phyloP scores from a whole-genome alignment of 1,139 yeast genomes.

The Eremothecium cymbalariae region DNA sequence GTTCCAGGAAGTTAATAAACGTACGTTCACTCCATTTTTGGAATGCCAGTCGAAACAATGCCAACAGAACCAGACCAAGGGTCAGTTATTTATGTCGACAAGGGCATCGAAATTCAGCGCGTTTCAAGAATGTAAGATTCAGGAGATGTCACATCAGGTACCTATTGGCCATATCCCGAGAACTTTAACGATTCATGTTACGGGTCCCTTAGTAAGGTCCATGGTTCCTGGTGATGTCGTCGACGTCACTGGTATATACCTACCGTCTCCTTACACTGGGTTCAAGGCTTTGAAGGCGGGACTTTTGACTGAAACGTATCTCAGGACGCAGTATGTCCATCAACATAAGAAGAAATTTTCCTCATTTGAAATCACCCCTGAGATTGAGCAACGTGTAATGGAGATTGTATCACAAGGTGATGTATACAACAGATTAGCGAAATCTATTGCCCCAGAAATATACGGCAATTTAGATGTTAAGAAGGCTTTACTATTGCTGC shows the following conservation, averaged over 20 bases:
- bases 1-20: slow-evolving; percentile 86
- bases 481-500: slow-evolving; percentile 71
- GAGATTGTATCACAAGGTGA: slow-evolving; percentile 52
- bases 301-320: slow-evolving; percentile 82
- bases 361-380: slow-evolving; percentile 49
- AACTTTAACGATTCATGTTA: slow-evolving; percentile 70
- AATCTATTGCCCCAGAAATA: slow-evolving; percentile 95
- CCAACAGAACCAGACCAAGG: slow-evolving; percentile 68
- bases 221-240: slow-evolving; percentile 93
- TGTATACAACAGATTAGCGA: slow-evolving; percentile 71
- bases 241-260: slow-evolving; percentile 82
- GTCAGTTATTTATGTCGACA: slow-evolving; percentile 86
- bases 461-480: slow-evolving; percentile 91
- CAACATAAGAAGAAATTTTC: slow-evolving; percentile 91
- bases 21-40: slow-evolving; percentile 72
- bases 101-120: slow-evolving; percentile 93
- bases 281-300: slow-evolving; percentile 90
- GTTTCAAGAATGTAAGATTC: slow-evolving; percentile 91
- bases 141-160: slow-evolving; percentile 91
- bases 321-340: slow-evolving; percentile 76
- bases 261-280: slow-evolving; percentile 95
- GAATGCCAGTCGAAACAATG: slow-evolving; percentile 86
- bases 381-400: slow-evolving; percentile 47
- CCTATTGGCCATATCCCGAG: slow-evolving; percentile 98
- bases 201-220: slow-evolving; percentile 81